Evolutionary conservation across 352 stramenopile genomes (phyloP), one percentile per base, ranked within the genome.

Genomic region (Pythium folliculosum): DNA sequence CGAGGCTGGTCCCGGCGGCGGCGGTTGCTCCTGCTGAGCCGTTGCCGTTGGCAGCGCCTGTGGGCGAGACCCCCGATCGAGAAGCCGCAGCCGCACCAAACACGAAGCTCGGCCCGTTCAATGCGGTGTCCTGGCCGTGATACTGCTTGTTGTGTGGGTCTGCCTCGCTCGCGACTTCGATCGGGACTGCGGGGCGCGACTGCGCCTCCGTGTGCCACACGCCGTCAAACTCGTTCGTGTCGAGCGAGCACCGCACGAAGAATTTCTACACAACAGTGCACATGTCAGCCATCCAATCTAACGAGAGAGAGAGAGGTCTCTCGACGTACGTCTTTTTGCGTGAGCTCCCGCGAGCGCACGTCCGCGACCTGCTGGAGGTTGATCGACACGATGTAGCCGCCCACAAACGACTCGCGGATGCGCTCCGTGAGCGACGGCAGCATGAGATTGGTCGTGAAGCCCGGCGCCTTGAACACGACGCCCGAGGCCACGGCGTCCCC

Each of bases 151-250:
- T 55, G 25, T 47, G 27, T n/a, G 58, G 43, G 14, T 72, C 58
- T 5, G 38, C 52, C 23, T 71, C 63, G 16, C 57, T 25, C 19
- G 69, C 32, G 10, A 71, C 63, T 51, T 88, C 78, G 3, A 87
- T 71, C 14, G 85, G 77, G 22, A 72, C 59, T 10, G 73, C 79
- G 5, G 83, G 54, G 13, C 75, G 71, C 13, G 85, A 93, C 67
- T 95, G 87, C 1, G 86, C 85, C 62, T 94, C 84, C 7, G 87
- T 95, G 61, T 93, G 87, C 84, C 84, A 93, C 16, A 92, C 84
- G 17, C 82, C 86, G 63, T 92, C 85, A 63, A 94, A 91, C 54
- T 92, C 85, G 65, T 94, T 91, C 16, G 82, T 92, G 68, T 94
- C 85, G 17, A 95, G 72, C 27, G 87, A 92, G 40, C 87, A 95